These are phyloP conservation scores for Saksenaea oblongispora DNA, from an alignment of 371 early-diverging fungal genomes.

Conservation along the genomic window DNA sequence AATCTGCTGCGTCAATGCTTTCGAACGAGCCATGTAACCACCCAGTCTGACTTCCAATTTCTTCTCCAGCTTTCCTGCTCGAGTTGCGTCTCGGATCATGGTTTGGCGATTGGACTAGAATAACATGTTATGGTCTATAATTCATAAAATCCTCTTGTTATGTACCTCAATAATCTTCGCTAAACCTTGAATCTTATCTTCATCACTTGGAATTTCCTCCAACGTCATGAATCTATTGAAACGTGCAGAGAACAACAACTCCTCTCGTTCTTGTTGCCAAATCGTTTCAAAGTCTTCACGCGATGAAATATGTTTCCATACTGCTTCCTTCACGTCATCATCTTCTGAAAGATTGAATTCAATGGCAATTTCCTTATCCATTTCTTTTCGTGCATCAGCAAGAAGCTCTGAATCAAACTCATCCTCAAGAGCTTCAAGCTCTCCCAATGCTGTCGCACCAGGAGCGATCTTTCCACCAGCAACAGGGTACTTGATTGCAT, in stretches of 20 bases:
- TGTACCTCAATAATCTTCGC: slow-evolving; percentile 48
- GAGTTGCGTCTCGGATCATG: slow-evolving; percentile 78
- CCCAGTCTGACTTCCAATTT: slow-evolving; percentile 79
- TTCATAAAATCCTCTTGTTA: neutral
- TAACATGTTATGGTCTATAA: neutral
- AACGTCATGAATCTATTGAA: slow-evolving; percentile 43
- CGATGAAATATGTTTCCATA: slow-evolving; percentile 33
- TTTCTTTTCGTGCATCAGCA: slow-evolving; percentile 42
- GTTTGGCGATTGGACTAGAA: slow-evolving; percentile 60
- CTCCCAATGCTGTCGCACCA: slow-evolving; percentile 36
- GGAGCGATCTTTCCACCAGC: slow-evolving; percentile 58
- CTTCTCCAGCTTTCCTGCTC: slow-evolving; percentile 86
- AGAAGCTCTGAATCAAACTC: slow-evolving; percentile 48
- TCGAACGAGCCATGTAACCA: slow-evolving; percentile 75
- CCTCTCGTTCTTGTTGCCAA: slow-evolving; percentile 44
- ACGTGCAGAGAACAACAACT: slow-evolving; percentile 44
- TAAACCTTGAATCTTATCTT: slow-evolving; percentile 46
- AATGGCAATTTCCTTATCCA: slow-evolving; percentile 39
- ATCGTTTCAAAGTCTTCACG: slow-evolving; percentile 38
- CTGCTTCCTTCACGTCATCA: slow-evolving; percentile 34
- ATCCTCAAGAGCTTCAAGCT: slow-evolving; percentile 47
- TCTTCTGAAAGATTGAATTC: slow-evolving; percentile 20
- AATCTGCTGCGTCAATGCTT: slow-evolving; percentile 61
- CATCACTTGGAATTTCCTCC: slow-evolving; percentile 36
- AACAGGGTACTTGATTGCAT: slow-evolving; percentile 73